Base-by-base conservation (phyloP, 2,329 filamentous ascomycete genomes). In the Basipetospora chlamydospora region DNA sequence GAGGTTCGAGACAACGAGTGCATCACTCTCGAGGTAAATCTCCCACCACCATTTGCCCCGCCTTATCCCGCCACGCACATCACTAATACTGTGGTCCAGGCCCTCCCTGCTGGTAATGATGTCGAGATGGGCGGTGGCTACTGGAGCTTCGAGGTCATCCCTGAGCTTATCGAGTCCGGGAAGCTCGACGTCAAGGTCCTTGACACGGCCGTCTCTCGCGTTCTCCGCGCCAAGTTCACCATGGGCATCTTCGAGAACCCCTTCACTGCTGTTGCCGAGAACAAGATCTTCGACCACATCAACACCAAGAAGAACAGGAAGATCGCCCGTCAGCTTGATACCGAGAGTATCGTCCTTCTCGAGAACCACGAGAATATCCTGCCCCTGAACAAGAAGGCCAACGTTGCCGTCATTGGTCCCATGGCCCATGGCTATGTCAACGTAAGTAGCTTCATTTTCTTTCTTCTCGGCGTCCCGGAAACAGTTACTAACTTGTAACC, bases 81-180 rank as follows among this genome's bases (percentile, higher is more conserved):
- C n/a, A n/a, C n/a, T n/a, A n/a, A 12, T 11, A 9, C 1, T 12
- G n/a, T n/a, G n/a, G n/a, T 18, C 11, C 40, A 69, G 55, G 60
- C 73, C 7, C 63, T 85, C 4, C 72, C 73, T 1, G 75, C 78
- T 4, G 80, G 80, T 3, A 79, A 74, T 34, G 80, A 84, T 45
- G 66, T 80, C 10, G 80, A 85, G 47, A 84, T 84, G 80, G 80
- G 80, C 10, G 79, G 80, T 26, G 80, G 80, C 15, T 77, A 73
- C 15, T 84, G 72, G 59, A 83, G 75, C 49, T 79, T 74, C 48
- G 64, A 73, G 43, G 68, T 64, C 25, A 82, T 85, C 35, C 75
- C 78, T 5, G 60, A 70, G 20, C 63, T 84, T 33, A 63, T 84
- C 12, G 56, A 70, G 37, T 62, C 67, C 2, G 76, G 77, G 1